A percentile compares a stretch with the other conserved stretches of the same genome.
Evolutionary conservation across 2,329 filamentous ascomycete genomes (phyloP).

Genomic region (Pleurostoma richardsiae): DNA sequence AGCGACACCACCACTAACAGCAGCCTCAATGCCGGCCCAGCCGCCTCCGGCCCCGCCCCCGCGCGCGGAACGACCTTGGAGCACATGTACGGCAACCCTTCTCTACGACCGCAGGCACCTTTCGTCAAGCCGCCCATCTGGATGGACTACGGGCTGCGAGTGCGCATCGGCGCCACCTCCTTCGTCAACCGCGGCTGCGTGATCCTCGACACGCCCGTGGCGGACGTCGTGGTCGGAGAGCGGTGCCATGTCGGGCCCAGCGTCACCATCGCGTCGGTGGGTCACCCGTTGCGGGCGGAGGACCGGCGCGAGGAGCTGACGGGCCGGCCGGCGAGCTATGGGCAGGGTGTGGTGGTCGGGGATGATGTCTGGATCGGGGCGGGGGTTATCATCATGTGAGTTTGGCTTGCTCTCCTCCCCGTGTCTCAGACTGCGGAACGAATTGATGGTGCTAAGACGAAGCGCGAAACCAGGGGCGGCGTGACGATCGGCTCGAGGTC

Average conservation of each 20-base stretch:
- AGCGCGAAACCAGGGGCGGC: conserved; percentile 13
- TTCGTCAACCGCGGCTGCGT: conserved; percentile 26
- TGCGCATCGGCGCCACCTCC: conserved; percentile 21
- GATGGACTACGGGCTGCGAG: conserved; percentile 25
- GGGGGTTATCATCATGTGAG: conserved; percentile 26
- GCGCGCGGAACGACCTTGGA: background rate
- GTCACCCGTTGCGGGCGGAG: conserved; percentile 17
- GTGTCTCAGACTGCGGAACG: no score
- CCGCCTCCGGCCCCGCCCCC: background rate
- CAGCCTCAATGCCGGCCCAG: no score
- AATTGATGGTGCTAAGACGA: background rate
- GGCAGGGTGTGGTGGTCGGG: conserved; percentile 25
- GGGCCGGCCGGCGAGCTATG: conserved; percentile 16
- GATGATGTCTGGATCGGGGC: conserved; percentile 34
- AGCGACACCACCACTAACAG: no score
- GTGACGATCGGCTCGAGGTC: conserved; percentile 21
- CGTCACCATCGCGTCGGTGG: conserved; percentile 21
- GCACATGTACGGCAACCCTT: conserved; percentile 9
- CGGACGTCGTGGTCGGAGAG: conserved; percentile 25
- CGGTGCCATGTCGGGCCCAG: conserved; percentile 22
- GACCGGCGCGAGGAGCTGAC: conserved; percentile 18
- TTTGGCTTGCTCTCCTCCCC: background rate
- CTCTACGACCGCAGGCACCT: conserved; percentile 17
- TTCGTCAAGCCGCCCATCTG: conserved; percentile 23
- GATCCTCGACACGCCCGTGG: conserved; percentile 27